Evolutionary conservation across 2,329 filamentous ascomycete genomes (phyloP), one percentile per base, ranked within the genome.

Genomic region (Monilinia polystroma): DNA sequence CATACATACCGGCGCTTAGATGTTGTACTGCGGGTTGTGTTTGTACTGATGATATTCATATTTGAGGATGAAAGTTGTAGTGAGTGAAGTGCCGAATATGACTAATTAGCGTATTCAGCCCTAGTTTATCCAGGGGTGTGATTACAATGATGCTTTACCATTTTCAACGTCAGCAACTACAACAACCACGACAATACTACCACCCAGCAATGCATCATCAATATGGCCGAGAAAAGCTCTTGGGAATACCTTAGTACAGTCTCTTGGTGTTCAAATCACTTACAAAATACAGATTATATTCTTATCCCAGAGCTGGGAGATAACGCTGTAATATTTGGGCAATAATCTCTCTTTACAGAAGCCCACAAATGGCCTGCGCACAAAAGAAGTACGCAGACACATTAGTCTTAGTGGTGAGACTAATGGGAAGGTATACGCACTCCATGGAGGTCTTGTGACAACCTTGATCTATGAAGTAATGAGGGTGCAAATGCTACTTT

Each of bases 401-500:
- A 47, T 73, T n/a, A 70, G 74, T 16, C 76, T 88, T 1, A 85
- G 83, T 1, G 72, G 78, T 14, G 82, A 81, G 23, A 70, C 88
- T 66, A 84, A 85, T 69, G 86, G 86, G 2, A 82, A 83, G 70
- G 76, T 82, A 2, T 75, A 78, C 3, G 78, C 85, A 8, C 77
- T 80, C 12, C 87, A 89, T 73, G 86, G 87, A 26, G 87, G 86
- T 1, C 80, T 88, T 41, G 80, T 85, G 8, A 81, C 81, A 11
- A 81, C 83, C 0, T 73, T 89, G n/a, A 74, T 89, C 29, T 86
- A 89, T 72, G 86, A 89, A 73, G 76, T 79, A 7, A 82, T 84
- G 73, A 84, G 85, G 0, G 77, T 82, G 7, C 69, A 86, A 23
- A 76, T 85, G 12, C n/a, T 18, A 26, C n/a, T 41, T 10, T 26